Percentiles rank a stretch among this genome's conserved stretches.
These are phyloP conservation scores for Penicillium taxi DNA, from an alignment of 495 filamentous ascomycete species.

Conservation along the genomic window DNA sequence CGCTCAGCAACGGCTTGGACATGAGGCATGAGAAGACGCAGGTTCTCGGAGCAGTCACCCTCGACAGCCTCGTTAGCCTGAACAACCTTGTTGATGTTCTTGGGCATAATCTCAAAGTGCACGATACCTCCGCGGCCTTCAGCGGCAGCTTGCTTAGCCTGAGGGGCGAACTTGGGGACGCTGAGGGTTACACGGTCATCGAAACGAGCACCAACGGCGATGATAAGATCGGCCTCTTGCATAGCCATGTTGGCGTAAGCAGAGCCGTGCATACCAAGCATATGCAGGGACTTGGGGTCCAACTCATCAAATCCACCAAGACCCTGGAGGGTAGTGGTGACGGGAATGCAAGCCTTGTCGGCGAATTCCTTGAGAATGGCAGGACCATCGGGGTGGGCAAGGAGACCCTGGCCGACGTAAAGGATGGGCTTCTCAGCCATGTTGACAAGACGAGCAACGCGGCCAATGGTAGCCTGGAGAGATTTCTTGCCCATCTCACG, in stretches of 20 bases:
- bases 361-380: constrained; percentile 47
- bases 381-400: constrained; percentile 45
- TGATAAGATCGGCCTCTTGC: constrained; percentile 56
- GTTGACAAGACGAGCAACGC: constrained; percentile 49
- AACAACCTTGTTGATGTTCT: constrained; percentile 60
- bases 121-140: constrained; percentile 54
- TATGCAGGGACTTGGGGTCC: constrained; percentile 51
- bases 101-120: constrained; percentile 59
- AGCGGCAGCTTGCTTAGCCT: constrained; percentile 47
- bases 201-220: constrained; percentile 56
- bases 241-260: constrained; percentile 60
- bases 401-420: constrained; percentile 53
- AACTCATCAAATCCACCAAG: constrained; percentile 54
- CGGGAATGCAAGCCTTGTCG: constrained; percentile 52
- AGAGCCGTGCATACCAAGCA: constrained; percentile 61
- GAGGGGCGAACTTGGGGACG: constrained; percentile 49
- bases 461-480: constrained; percentile 41
- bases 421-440: constrained; percentile 53
- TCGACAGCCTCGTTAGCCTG: constrained; percentile 55
- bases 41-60: constrained; percentile 56
- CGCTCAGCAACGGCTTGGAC: constrained; percentile 56
- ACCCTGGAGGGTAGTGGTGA: constrained; percentile 60
- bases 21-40: constrained; percentile 62
- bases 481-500: constrained; percentile 40
- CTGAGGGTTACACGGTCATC: constrained; percentile 54